Base-by-base conservation (phyloP, 2,329 filamentous ascomycete genomes). In the Acrodontium crateriforme region DNA sequence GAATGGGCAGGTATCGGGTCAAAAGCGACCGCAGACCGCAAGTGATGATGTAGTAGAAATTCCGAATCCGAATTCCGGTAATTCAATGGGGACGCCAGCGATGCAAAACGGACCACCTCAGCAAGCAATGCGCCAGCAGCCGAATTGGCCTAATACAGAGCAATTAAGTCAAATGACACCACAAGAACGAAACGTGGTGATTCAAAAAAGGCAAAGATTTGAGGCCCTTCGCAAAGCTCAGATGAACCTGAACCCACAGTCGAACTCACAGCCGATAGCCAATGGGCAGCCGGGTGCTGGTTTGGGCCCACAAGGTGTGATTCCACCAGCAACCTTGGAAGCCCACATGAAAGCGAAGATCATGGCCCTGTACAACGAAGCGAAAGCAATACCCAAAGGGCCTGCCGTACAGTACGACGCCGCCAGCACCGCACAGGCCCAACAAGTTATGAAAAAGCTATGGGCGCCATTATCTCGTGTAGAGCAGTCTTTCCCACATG, bases 31-130 rank as follows among this genome's bases (percentile, higher is more conserved):
- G 15, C 40, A 41, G 17, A 32, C 33, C 14, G 18, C 52, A 7
- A 57, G 50, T 28, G 59, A 62, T 13, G 60, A 63, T 37, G 44
- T 53, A 9, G 36, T 49, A 13, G 59, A 62, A 28, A 49, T 53
- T 21, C 46, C 45, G 8, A 54, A 45, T 27, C 46, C 34, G 31
- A 57, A 32, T 29, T n/a, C n/a, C n/a, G n/a, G n/a, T n/a, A n/a
- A n/a, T n/a, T n/a, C n/a, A n/a, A n/a, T n/a, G n/a, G n/a, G n/a
- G n/a, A n/a, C n/a, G n/a, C n/a, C n/a, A n/a, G 31, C 34, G 16
- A 19, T 36, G 15, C 37, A 37, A 26, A 30, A 28, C 14, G 25
- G 24, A 23, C 29, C 34, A 7, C 45, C 53, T 9, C 55, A 55
- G 37, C 50, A 55, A n/a, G 28, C 36, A 8, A 14, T 34, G 5